Conservation (phyloP, 495 filamentous ascomycete genomes). For the Aspergillus biplanus region DNA sequence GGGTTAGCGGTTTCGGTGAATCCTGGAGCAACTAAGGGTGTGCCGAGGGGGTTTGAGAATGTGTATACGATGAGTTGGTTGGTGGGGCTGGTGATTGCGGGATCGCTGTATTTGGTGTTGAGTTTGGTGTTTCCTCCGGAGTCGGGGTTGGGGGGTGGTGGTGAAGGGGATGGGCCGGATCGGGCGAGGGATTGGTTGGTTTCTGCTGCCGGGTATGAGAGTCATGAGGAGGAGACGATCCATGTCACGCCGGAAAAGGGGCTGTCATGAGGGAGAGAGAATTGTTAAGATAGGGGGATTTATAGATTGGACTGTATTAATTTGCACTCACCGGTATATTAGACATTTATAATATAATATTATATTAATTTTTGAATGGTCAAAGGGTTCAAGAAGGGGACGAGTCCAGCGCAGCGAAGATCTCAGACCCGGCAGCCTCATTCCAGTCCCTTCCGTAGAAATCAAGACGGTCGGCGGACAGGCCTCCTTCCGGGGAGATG, state of each 20-base stretch:
- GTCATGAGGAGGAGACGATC: not conserved
- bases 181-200: not conserved
- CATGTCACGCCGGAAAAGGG: not conserved
- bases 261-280: not conserved
- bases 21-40: not conserved
- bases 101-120: not conserved
- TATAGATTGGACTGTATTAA: no score
- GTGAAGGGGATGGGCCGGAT: not conserved
- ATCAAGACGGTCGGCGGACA: not conserved
- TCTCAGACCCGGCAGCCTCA: not conserved
- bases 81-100: not conserved
- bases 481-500: not conserved
- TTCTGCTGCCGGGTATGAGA: not conserved
- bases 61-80: slow-evolving; percentile 11
- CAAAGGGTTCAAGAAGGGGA: not conserved
- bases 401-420: slow-evolving; percentile 10
- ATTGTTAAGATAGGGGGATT: no score
- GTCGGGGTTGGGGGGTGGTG: not conserved
- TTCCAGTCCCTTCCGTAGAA: slow-evolving; percentile 13
- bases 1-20: not conserved
- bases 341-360: no score
- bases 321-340: no score
- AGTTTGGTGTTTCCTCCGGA: not conserved
- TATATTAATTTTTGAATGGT: not conserved
- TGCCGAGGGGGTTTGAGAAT: slow-evolving; percentile 6